Evolutionary conservation across 1,284 basidiomycete genomes (phyloP).

Genomic region (Irpex lacteus): DNA sequence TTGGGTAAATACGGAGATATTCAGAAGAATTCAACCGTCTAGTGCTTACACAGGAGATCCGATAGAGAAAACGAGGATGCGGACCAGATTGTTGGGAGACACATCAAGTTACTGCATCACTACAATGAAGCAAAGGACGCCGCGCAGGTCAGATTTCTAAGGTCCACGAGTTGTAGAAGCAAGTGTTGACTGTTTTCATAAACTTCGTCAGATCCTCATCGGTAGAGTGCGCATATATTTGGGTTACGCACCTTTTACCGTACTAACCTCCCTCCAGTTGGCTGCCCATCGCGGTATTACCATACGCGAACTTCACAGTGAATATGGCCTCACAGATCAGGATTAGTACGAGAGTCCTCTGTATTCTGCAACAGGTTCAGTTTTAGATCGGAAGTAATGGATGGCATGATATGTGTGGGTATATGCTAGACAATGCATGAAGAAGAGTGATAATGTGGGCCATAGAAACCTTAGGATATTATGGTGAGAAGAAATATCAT

Average conservation of each 20-base stretch:
- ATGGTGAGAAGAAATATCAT: neutral
- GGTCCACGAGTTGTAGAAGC: neutral
- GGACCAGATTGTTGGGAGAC: constrained; percentile 61
- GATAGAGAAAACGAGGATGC: constrained; percentile 52
- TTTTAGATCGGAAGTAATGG: neutral
- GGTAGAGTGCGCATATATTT: constrained; percentile 3
- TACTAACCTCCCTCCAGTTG: constrained; percentile 42
- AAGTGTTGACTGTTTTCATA: neutral
- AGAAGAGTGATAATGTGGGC: neutral
- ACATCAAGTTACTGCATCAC: constrained; percentile 69
- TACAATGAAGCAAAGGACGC: constrained; percentile 85
- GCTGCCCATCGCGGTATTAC: constrained; percentile 63
- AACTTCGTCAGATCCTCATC: constrained; percentile 13
- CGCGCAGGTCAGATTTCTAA: constrained; percentile 50
- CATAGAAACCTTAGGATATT: constrained; percentile 1
- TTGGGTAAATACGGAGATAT: constrained; percentile 42
- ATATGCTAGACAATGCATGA: neutral
- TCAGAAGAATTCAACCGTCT: too few species aligned
- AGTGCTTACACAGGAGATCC: neutral
- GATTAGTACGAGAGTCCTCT: constrained; percentile 31
- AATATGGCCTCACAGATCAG: constrained; percentile 51
- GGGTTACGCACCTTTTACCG: neutral
- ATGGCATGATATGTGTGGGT: neutral
- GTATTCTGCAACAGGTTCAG: neutral
- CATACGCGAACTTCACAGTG: constrained; percentile 67